Evolutionary conservation across 2,329 filamentous ascomycete genomes (phyloP), one percentile per base, ranked within the genome.

Genomic region (Colletotrichum cordylinicola): DNA sequence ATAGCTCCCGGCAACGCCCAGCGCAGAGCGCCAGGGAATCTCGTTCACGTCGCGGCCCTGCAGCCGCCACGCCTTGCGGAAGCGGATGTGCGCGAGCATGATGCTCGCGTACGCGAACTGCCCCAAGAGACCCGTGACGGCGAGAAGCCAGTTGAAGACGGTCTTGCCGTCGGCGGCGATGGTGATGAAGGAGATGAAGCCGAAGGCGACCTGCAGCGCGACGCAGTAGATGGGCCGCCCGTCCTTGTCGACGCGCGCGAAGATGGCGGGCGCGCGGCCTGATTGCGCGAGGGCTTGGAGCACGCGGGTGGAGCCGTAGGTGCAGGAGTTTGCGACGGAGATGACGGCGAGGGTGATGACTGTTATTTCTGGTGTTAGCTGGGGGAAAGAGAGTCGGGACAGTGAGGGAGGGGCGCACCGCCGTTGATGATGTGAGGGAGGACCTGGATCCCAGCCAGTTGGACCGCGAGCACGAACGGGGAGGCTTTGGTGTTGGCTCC

Each of bases 1-100:
- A 88, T 93, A 98, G 5, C 95, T 98, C 10, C 96, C 96, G 12
- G 90, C 80, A 7, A 97, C 87, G 72, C 96, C 96, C 4, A 94
- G 91, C 81, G 97, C 94, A 0, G 94, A 95, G 35, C 86, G 88
- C 87, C 96, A 98, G 6, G 96, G 94, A 4, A 98, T 89, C 79
- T 98, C 94, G 67, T 92, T 88, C 35, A 96, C 86, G 18, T 87
- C 88, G 82, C 93, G 93, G 60, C 94, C 94, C 76, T 93, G 91
- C 16, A 86, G 81, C 56, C 87, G 88, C 95, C 95, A 98, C 16
- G 93, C 94, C 31, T 87, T 86, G 78, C 96, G 94, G 90, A 98
- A 98, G 70, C 96, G 95, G 82, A 98, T 98, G 85, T 98, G 96
- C 24, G 64, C 64, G 4, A 66, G 27, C 64, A 66, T 66, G 27